Evolutionary conservation across 2,329 filamentous ascomycete genomes (phyloP), one percentile per base, ranked within the genome.

Genomic region (Decorospora gaudefroyi): DNA sequence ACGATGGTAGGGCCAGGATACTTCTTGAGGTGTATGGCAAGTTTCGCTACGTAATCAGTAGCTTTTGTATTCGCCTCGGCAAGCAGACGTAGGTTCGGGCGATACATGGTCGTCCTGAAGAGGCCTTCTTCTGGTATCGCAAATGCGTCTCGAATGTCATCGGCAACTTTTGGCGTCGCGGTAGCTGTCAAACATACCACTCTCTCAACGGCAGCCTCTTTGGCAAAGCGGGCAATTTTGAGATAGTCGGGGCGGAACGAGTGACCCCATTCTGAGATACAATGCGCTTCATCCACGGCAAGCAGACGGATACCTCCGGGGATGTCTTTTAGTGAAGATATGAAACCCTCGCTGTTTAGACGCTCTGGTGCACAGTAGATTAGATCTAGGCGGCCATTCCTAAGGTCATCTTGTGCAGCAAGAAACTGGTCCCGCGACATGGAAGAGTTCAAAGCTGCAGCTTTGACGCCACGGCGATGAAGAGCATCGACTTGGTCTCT

Each of bases 331-430:
- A 99, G 76, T 2, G 77, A 81, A 28, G 78, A 78, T 41, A 83
- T 74, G 64, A 96, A 87, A 0, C 74, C 73, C 22, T 77, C 67
- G 64, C 84, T 96, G 63, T 90, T 91, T 34, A 97, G 77, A 88
- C 96, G 96, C 71, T 99, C 92, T 0, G 93, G 92, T 0, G 92
- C 96, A 38, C 96, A 86, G 59, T 97, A 97, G 3, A 97, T 80
- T 34, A 97, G 75, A 64, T 96, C 86, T 23, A 96, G 76, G 76
- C 77, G 26, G 75, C 75, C 69, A 88, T 78, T 19, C 92, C 81
- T 53, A 80, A 75, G 32, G 74, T 76, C 51, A 84, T 84, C 47
- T 86, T 81, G 13, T 80, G 78, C 6, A 71, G 63, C 4, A 75
- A 75, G 28, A 83, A 84, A 44, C 89, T 84, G 79, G 0, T 82